Evolutionary conservation across 352 stramenopile species (phyloP).

Genomic region (Stramenopiles sp.): DNA sequence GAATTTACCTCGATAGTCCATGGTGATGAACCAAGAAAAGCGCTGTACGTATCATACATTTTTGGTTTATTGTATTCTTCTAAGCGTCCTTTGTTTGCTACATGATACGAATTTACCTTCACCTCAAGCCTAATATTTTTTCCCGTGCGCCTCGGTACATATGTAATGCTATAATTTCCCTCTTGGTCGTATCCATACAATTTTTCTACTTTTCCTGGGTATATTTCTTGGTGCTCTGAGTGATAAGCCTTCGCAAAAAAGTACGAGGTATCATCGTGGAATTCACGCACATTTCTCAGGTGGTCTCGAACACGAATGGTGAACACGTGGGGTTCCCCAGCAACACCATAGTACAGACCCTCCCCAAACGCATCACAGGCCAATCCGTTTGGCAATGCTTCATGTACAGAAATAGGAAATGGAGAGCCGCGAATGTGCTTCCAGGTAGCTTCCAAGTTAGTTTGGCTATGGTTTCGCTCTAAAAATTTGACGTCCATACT

Average conservation of each 20-base stretch:
- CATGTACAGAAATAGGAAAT: conserved; percentile 31
- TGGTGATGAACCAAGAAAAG: not conserved
- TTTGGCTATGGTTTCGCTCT: not conserved
- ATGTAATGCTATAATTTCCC: not conserved
- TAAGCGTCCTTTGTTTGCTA: not conserved
- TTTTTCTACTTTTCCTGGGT: not conserved
- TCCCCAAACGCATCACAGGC: conserved; percentile 28
- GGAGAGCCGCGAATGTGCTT: conserved; percentile 29
- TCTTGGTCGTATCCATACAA: not conserved
- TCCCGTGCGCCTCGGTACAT: not conserved
- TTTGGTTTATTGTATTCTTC: not conserved
- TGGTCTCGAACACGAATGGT: conserved; percentile 31
- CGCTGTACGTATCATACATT: not conserved
- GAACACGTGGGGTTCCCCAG: conserved; percentile 27
- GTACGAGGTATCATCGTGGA: not conserved
- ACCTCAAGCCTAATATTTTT: not conserved
- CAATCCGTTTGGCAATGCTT: conserved; percentile 23
- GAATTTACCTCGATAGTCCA: not conserved
- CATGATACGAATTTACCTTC: not conserved
- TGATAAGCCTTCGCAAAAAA: not conserved
- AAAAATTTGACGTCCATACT: not conserved
- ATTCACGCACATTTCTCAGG: conserved; percentile 10
- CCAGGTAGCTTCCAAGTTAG: not conserved
- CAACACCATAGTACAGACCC: conserved; percentile 27
- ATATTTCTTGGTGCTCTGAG: not conserved